phyloP scores from a whole-genome alignment of 2,329 filamentous ascomycete genomes.

The Diplodia mutila region DNA sequence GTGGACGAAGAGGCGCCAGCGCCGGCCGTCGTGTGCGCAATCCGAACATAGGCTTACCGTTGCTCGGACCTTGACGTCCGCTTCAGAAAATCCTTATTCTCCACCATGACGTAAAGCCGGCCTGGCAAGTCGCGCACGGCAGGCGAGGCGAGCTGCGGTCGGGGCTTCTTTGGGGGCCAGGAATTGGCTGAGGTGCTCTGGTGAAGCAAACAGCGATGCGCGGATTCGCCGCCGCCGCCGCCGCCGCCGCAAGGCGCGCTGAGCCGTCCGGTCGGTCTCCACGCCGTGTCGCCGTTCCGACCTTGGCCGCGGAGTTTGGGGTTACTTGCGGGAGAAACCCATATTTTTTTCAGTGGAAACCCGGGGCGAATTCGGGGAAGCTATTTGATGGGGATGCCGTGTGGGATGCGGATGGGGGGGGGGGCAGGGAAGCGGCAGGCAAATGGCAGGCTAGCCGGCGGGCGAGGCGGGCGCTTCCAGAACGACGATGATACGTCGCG shows the following conservation, averaged over 20 bases:
- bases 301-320: background rate
- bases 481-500: slow-evolving; percentile 12
- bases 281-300: background rate
- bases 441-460: background rate
- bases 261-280: background rate
- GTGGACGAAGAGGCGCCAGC: background rate
- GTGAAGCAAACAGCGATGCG: background rate
- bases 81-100: background rate
- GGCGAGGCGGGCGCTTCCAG: slow-evolving; percentile 19
- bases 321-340: background rate
- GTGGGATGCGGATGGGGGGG: background rate
- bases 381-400: background rate
- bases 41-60: background rate
- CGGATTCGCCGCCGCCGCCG: slow-evolving; percentile 6
- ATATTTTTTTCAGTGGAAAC: background rate
- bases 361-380: background rate
- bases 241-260: background rate
- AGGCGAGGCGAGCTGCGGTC: background rate
- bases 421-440: background rate
- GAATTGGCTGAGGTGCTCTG: background rate
- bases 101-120: background rate
- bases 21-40: background rate
- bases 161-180: background rate
- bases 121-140: background rate
- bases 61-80: background rate